Base-by-base conservation (phyloP, 208 protist species). In the Crithidia bombi region DNA sequence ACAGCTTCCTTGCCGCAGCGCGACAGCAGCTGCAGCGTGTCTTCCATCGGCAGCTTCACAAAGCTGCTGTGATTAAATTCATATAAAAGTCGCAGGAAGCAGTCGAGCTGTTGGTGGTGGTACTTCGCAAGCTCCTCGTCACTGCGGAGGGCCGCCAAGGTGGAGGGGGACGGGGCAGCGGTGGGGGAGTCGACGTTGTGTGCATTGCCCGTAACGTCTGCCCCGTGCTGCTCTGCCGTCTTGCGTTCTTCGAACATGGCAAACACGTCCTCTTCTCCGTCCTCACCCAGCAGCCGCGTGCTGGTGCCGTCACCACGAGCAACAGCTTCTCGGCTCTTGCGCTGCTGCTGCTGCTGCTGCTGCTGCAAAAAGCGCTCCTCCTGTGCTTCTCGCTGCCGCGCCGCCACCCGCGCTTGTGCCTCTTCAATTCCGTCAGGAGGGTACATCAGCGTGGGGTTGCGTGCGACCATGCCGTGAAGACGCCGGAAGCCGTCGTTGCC, bases 61-160 rank as follows among this genome's bases (percentile, higher is more conserved):
- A 96, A 93, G 1, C 82, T 92, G 28, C 82, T 55, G 72, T 96
- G 91, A 55, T 94, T 94, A 55, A 94, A 96, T 71, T 96, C 91
- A 77, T 96, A 96, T 39, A 92, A 70, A n/a, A 93, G 38, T 5
- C 79, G 80, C 30, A 96, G 52, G 44, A 90, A 82, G 32, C 69
- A 67, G 65, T 94, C 89, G 15, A 96, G 78, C 73, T 94, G 91
- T 44, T 78, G 59, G 75, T 92, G 91, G 66, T 96, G 88, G 63
- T 90, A 82, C 4, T 64, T 76, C 28, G 79, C 81, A 2, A 90
- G 59, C 21, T 71, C 62, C 26, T 77, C 46, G 32, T 78, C 70
- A 1, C n/a, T 19, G 19, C 61, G 36, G 11, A 65, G 23, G 5
- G 52, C 38, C 1, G 36, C 30, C 32, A 28, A 49, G 9, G 32